Conservation (phyloP, 2,329 filamentous ascomycete genomes). For the Neonectria sp. region DNA sequence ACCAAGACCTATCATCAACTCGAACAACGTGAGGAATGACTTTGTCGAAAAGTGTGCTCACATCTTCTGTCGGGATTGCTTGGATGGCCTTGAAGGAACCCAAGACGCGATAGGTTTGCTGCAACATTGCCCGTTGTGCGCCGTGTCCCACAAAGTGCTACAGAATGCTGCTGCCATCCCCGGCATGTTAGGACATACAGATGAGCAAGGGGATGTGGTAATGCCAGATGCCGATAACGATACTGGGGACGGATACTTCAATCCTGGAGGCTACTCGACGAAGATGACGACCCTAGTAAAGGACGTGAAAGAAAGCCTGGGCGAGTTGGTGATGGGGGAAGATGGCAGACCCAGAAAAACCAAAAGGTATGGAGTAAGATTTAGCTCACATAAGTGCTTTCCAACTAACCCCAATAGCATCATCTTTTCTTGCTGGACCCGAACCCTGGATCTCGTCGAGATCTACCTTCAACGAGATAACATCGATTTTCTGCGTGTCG, state of each 20-base stretch:
- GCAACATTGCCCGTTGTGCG: background rate
- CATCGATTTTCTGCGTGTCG: conserved; percentile 57
- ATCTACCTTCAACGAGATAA: conserved; percentile 46
- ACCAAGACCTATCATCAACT: conserved; percentile 50
- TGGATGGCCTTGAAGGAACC: conserved; percentile 36
- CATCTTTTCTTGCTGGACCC: conserved; percentile 63
- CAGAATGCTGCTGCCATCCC: background rate
- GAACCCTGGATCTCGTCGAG: conserved; percentile 56
- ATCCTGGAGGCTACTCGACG: conserved; percentile 47
- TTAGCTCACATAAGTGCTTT: background rate
- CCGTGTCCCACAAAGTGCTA: background rate
- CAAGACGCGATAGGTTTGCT: background rate
- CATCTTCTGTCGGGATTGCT: conserved; percentile 52
- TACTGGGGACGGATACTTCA: conserved; percentile 45
- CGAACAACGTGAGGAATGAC: conserved; percentile 31
- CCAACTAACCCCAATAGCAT: conserved; percentile 50
- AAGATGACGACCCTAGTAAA: conserved; percentile 53
- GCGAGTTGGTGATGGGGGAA: conserved; percentile 1
- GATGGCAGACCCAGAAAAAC: background rate
- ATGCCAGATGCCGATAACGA: conserved; percentile 25
- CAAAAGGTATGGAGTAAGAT: conserved; percentile 22
- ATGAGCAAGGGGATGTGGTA: background rate
- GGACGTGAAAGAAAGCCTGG: conserved; percentile 45
- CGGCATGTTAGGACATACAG: background rate
- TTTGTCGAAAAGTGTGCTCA: conserved; percentile 49